Base-by-base conservation (phyloP, 331 rosid species). In the Saraca asoca region DNA sequence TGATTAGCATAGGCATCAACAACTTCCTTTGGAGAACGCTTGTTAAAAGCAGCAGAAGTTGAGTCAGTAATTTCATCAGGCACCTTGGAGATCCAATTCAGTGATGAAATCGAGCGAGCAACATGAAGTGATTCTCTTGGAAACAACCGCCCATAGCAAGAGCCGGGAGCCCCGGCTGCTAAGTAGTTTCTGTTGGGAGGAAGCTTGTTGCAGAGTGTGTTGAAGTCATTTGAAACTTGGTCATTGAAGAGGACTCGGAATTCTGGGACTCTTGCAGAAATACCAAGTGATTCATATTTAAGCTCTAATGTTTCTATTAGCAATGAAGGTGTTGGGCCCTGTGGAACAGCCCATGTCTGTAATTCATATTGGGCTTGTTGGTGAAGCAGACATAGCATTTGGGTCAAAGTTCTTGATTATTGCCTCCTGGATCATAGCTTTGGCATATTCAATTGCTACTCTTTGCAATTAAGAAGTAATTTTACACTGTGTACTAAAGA, bases 41-140 rank as follows among this genome's bases (percentile, higher is more conserved):
- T 81, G 58, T 81, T 81, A 73, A 76, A 74, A n/a, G 86, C 70
- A 33, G 55, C 51, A 56, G 56, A 78, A 0, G 2, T 29, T 66
- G 19, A 58, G 20, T 81, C 70, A 6, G 45, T 58, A 7, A 78
- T 41, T 70, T 66, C 73, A n/a, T 14, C 12, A 8, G 83, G 87
- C 13, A 68, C 67, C 58, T 65, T 59, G 11, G 81, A 67, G 3
- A 82, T 73, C 80, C 79, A 76, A 6, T 49, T 52, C 2, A 72
- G 68, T 19, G 79, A 20, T 39, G 74, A 56, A 44, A 75, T 53
- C 13, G 75, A 77, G 48, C 77, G 69, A 13, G 72, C 66, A 0
- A 78, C 6, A 54, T 52, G n/a, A 8, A 72, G 20, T 9, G 57
- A 64, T 2, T 62, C 16, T 8, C 6, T 60, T 12, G 78, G 71